A percentile compares a stretch with the other conserved stretches of the same genome.
phyloP scores from a whole-genome alignment of 768 basidiomycete genomes.

The Boletellus sp. region DNA sequence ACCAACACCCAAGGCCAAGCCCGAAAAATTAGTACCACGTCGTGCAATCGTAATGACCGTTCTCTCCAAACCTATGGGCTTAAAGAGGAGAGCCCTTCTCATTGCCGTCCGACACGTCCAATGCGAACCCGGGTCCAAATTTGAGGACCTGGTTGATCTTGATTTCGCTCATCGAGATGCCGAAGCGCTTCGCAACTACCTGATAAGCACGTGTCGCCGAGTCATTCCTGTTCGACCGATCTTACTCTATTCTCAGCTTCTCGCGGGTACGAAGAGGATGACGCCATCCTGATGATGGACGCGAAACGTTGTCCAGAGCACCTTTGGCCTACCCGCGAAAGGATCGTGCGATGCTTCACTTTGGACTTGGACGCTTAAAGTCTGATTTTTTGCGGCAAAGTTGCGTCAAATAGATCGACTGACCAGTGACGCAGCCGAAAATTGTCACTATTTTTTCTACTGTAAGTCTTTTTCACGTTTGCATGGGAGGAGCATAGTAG shows the following conservation, averaged over 20 bases:
- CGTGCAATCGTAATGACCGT: neutral
- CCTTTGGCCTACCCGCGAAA: conserved; percentile 39
- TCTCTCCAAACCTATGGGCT: neutral
- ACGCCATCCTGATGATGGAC: conserved; percentile 47
- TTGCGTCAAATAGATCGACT: conserved; percentile 41
- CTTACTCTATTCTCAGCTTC: conserved; percentile 21
- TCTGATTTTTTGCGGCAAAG: conserved; percentile 13
- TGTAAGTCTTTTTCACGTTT: conserved; percentile 36
- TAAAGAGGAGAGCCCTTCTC: conserved; percentile 20
- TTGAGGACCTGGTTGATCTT: conserved; percentile 5
- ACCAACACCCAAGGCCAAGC: too few relatives aligned
- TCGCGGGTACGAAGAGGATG: conserved; percentile 36
- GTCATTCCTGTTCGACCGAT: neutral
- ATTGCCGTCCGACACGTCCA: conserved; percentile 13
- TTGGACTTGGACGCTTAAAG: neutral
- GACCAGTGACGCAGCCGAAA: conserved; percentile 35
- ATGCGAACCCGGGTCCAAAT: neutral
- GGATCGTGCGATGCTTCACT: conserved; percentile 37
- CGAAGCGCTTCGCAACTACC: conserved; percentile 2
- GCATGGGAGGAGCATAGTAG: neutral
- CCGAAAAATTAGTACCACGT: too few relatives aligned
- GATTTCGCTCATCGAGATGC: conserved; percentile 20
- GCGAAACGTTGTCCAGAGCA: conserved; percentile 22
- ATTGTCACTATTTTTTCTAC: conserved; percentile 53
- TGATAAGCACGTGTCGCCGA: conserved; percentile 16